phyloP scores from a whole-genome alignment of 306 rosid species.

The Sphenostylis stenocarpa region DNA sequence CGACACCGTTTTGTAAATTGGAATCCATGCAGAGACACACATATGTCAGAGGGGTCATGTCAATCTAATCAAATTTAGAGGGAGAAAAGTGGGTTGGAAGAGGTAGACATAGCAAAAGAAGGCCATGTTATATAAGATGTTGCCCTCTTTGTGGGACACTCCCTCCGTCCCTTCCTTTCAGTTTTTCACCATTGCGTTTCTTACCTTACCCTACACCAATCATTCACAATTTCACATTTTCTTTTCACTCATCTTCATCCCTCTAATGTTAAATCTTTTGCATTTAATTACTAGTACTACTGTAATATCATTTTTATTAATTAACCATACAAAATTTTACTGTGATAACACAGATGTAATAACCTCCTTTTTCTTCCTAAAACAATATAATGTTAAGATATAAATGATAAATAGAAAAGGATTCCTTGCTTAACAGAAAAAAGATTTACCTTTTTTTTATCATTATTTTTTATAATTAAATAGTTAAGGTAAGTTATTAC shows the following conservation, averaged over 20 bases:
- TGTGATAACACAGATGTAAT: too few species aligned
- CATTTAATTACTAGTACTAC: too few species aligned
- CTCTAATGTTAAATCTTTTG: too few species aligned
- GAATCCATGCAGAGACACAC: conserved; percentile 43
- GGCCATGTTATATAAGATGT: conserved; percentile 28
- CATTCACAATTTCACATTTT: conserved; percentile 30
- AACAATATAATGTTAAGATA: too few species aligned
- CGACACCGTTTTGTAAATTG: conserved; percentile 45
- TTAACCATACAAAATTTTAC: too few species aligned
- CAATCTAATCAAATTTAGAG: conserved; percentile 40
- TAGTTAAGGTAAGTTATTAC: too few species aligned
- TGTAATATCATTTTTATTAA: too few species aligned
- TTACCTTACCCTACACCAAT: conserved; percentile 37
- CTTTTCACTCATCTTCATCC: background rate
- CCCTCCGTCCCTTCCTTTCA: conserved; percentile 28
- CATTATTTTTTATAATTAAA: too few species aligned
- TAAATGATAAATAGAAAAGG: too few species aligned
- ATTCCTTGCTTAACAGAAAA: too few species aligned
- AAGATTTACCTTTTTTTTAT: too few species aligned
- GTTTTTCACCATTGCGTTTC: conserved; percentile 19
- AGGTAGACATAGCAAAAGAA: conserved; percentile 29
- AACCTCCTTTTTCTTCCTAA: too few species aligned
- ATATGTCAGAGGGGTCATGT: conserved; percentile 39
- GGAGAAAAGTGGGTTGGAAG: conserved; percentile 22
- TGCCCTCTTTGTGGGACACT: conserved; percentile 42